Percentiles rank a stretch among this genome's conserved stretches.
Evolutionary conservation across 768 basidiomycete genomes (phyloP).

Genomic region (Xerocomellus dryophilus): DNA sequence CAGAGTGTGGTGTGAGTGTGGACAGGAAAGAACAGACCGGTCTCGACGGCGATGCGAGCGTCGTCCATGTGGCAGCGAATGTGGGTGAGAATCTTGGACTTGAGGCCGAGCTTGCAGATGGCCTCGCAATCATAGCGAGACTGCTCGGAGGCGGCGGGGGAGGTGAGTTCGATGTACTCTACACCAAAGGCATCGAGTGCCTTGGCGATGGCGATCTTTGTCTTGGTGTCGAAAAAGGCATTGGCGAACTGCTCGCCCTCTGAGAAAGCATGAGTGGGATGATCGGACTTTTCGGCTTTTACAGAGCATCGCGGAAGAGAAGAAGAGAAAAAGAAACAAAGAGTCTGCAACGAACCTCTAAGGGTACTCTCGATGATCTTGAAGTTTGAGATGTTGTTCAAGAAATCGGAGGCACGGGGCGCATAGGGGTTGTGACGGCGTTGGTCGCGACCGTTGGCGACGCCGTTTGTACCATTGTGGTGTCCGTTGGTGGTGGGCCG

Average conservation of each 20-base stretch:
- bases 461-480: conserved; percentile 38
- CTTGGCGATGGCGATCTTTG: conserved; percentile 98
- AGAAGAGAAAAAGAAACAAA: neutral
- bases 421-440: conserved; percentile 76
- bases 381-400: conserved; percentile 91
- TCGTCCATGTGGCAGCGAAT: conserved; percentile 99
- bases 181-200: conserved; percentile 98
- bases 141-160: conserved; percentile 95
- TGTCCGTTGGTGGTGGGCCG: conserved; percentile 42
- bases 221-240: conserved; percentile 99
- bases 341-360: conserved; percentile 57
- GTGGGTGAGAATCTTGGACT: conserved; percentile 96
- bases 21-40: conserved; percentile 52
- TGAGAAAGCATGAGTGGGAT: conserved; percentile 31
- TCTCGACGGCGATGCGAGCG: conserved; percentile 96
- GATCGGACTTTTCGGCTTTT: conserved; percentile 13
- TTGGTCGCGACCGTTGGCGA: conserved; percentile 35
- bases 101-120: conserved; percentile 97
- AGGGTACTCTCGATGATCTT: conserved; percentile 97
- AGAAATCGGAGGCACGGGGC: conserved; percentile 86
- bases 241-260: conserved; percentile 99
- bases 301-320: neutral
- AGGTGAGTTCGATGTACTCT: conserved; percentile 99
- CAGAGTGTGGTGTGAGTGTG: neutral
- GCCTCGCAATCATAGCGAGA: conserved; percentile 92